phyloP scores from a whole-genome alignment of 371 early-diverging fungal genomes.

The Mucor mucedo region DNA sequence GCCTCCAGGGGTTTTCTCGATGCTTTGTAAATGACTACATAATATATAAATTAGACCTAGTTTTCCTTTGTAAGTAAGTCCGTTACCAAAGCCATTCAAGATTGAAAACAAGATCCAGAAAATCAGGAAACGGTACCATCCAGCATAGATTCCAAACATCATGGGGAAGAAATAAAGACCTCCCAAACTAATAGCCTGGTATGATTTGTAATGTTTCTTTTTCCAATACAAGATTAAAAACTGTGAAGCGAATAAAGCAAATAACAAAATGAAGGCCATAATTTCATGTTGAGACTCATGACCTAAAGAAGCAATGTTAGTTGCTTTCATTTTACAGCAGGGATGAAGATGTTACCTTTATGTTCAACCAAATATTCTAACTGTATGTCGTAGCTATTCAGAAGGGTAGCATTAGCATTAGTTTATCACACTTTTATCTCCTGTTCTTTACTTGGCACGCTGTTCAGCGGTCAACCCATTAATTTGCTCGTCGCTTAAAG shows the following conservation, averaged over 20 bases:
- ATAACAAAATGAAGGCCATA: conserved; percentile 82
- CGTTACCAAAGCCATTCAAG: conserved; percentile 48
- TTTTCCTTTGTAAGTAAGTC: not conserved
- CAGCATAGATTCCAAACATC: conserved; percentile 55
- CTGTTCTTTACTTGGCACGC: conserved; percentile 34
- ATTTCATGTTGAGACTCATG: conserved; percentile 74
- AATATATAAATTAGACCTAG: conserved; percentile 14
- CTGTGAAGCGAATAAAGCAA: conserved; percentile 74
- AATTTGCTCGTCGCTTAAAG: conserved; percentile 41
- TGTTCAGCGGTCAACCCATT: conserved; percentile 37
- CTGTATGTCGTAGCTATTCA: conserved; percentile 42
- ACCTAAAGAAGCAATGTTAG: conserved; percentile 31
- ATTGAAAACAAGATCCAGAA: conserved; percentile 52
- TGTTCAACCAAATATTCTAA: conserved; percentile 45
- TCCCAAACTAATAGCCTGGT: conserved; percentile 71
- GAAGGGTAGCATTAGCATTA: not conserved
- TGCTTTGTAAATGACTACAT: conserved; percentile 60
- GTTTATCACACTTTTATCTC: not conserved
- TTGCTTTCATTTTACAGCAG: not conserved
- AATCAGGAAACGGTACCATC: conserved; percentile 51
- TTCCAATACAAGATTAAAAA: conserved; percentile 81
- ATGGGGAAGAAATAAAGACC: conserved; percentile 78
- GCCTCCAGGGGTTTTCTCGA: conserved; percentile 69
- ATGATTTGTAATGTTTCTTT: conserved; percentile 75
- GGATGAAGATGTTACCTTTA: conserved; percentile 34